Conservation (phyloP, 306 rosid genomes). For the Quillaja saponaria region DNA sequence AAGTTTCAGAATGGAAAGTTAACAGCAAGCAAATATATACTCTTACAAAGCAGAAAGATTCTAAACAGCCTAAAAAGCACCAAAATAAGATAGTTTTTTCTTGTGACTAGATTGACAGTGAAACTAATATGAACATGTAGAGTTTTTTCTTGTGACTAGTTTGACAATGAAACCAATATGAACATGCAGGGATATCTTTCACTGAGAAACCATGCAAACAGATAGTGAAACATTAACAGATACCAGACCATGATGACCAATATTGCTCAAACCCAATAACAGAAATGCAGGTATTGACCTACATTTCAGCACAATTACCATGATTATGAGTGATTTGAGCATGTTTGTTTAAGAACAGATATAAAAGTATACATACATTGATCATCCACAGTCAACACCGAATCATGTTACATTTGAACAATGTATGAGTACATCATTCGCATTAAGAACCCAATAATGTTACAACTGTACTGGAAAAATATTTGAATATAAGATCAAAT, state of each 20-base stretch:
- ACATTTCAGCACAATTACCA: background rate
- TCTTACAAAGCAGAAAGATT: slow-evolving; percentile 13
- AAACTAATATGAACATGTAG: too few species aligned
- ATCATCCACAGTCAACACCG: too few species aligned
- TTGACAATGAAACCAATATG: slow-evolving; percentile 13
- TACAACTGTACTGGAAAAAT: too few species aligned
- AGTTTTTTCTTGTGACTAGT: too few species aligned
- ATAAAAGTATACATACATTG: background rate
- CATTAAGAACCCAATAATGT: too few species aligned
- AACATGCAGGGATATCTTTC: slow-evolving; percentile 6
- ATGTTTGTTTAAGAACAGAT: background rate
- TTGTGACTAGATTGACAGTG: background rate
- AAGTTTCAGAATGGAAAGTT: too few species aligned
- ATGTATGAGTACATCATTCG: background rate
- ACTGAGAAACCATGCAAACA: slow-evolving; percentile 7
- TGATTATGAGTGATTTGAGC: background rate
- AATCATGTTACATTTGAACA: too few species aligned
- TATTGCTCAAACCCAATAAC: slow-evolving; percentile 15
- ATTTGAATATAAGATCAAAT: too few species aligned
- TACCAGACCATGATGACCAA: background rate
- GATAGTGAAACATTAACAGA: background rate
- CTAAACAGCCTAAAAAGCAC: too few species aligned
- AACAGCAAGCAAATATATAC: too few species aligned
- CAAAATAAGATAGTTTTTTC: background rate
- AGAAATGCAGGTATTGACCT: too few species aligned